phyloP scores from a whole-genome alignment of 257 asterid genomes.

The Capsicum chinense region DNA sequence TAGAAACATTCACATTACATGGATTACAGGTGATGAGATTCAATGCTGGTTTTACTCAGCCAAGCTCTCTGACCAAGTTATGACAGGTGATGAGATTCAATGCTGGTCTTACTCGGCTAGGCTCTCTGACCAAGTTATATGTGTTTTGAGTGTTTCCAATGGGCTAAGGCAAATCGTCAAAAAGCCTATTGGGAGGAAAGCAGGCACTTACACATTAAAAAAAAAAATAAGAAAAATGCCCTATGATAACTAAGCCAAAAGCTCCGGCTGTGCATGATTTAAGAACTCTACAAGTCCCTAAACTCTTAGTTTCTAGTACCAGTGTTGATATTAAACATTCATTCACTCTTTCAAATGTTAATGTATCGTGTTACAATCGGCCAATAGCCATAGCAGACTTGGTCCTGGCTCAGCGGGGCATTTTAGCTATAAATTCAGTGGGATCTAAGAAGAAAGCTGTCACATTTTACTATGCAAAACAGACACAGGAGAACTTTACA shows the following conservation, averaged over 20 bases:
- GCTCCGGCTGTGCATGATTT: background rate
- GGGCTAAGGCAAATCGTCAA: background rate
- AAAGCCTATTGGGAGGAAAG: background rate
- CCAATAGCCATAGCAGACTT: constrained; percentile 12
- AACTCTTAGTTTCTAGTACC: background rate
- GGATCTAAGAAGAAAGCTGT: background rate
- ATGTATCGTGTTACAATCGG: background rate
- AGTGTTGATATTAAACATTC: background rate
- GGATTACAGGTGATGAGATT: background rate
- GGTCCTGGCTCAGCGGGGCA: background rate
- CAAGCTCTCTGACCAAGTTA: background rate
- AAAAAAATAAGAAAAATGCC: background rate
- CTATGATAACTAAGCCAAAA: background rate
- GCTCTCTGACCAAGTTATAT: background rate
- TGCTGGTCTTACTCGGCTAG: background rate
- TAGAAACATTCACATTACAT: background rate
- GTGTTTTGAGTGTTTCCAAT: background rate
- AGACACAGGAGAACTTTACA: background rate
- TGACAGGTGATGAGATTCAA: background rate
- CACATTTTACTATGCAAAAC: background rate
- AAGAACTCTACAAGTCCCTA: constrained; percentile 14
- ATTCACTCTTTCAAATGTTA: background rate
- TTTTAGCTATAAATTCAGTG: background rate
- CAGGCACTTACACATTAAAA: background rate
- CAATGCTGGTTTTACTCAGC: background rate